Base-by-base conservation (phyloP, 176 grass and related monocot species). In the Oryza officinalis region DNA sequence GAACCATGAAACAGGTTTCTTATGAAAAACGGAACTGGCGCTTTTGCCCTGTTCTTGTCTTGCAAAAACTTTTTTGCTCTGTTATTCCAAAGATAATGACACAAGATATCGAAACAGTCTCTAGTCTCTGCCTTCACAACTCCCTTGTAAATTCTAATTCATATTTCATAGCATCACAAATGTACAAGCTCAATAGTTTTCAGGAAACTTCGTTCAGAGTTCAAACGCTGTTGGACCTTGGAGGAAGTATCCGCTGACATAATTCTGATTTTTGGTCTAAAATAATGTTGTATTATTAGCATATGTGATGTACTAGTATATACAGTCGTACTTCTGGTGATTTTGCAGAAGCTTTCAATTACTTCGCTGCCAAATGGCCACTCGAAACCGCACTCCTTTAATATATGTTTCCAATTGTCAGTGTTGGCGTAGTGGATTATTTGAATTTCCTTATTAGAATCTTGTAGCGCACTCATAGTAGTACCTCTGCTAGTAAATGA, bases 1-100 rank as follows among this genome's bases (percentile, higher is more conserved):
- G 28, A 90, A 86, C 41, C 60, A 68, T 81, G 85, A 83, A 69
- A 46, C 76, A 49, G 47, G 70, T n/a, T 80, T 89, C 35, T 80
- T 13, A 89, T 61, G 13, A 60, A 74, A 75, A 79, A 46, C 13
- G 6, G 27, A 23, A 12, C n/a, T 30, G 59, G 63, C 1, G 6
- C 31, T 59, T 68, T 80, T 25, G 1, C n/a, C 35, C 4, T 61
- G 35, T 61, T 59, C 54, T 22, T 61, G n/a, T 61, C 22, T 52
- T 8, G 0, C 2, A 61, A 61, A 25, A 1, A 0, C 2, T 9
- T n/a, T 59, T 68, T 84, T 31, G 0, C n/a, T 37, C 8, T 61
- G 35, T 27, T 26, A 46, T 20, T 88, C 15, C 8, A 75, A 27
- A 61, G 68, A 69, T 10, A 18, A 73, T 73, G 27, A 73, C 69